A percentile compares a stretch with the other conserved stretches of the same genome.
Conservation (phyloP, 2,329 filamentous ascomycete genomes). For the Sclerotinia minor region DNA sequence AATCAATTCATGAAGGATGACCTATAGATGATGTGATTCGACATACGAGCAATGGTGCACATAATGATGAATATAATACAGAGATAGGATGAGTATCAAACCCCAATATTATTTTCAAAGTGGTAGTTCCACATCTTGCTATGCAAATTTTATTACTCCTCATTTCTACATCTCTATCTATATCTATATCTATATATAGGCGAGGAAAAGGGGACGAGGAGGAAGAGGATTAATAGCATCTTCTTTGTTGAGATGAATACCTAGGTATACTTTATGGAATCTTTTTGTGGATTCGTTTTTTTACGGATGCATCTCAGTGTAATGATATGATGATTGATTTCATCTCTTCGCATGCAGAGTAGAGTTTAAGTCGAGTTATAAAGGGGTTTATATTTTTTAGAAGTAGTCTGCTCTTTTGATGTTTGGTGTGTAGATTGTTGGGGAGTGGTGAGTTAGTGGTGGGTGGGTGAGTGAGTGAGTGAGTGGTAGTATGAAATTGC, state of each 20-base stretch:
- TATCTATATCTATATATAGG: too few species aligned
- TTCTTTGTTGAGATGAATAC: neutral
- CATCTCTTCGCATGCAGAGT: neutral
- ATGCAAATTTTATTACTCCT: neutral
- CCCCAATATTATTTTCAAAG: neutral
- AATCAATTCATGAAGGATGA: neutral
- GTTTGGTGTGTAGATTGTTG: too few species aligned
- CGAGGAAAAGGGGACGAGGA: neutral
- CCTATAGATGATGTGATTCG: too few species aligned
- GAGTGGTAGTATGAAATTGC: too few species aligned
- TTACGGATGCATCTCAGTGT: neutral
- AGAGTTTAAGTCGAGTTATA: neutral
- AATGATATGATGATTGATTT: neutral
- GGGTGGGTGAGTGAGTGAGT: too few species aligned
- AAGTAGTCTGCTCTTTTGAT: too few species aligned
- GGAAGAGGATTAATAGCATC: neutral
- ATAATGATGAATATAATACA: neutral
- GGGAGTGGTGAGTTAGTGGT: too few species aligned
- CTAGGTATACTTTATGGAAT: too few species aligned
- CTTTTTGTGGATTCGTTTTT: too few species aligned
- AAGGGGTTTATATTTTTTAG: neutral
- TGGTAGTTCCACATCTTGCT: slow-evolving; percentile 1
- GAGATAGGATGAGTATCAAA: neutral
- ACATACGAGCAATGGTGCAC: too few species aligned
- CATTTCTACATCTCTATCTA: neutral